These are phyloP conservation scores for Ganoderma sinense DNA, from an alignment of 1,284 basidiomycete species.

Conservation along the genomic window DNA sequence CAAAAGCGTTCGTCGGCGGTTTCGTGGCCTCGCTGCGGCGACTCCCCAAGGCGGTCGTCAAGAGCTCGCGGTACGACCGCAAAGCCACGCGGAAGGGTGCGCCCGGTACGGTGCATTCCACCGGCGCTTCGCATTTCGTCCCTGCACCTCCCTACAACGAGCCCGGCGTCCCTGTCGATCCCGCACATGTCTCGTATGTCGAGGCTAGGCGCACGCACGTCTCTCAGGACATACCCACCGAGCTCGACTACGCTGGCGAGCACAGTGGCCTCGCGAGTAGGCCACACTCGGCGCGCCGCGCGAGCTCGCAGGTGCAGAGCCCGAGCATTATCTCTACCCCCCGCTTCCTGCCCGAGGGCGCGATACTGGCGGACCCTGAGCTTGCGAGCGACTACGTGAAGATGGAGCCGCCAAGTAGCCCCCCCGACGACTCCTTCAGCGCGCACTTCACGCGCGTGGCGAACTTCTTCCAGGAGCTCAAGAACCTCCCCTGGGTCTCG, in stretches of 20 bases:
- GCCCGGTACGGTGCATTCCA: constrained; percentile 13
- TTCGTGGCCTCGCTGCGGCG: constrained; percentile 39
- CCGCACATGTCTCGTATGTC: constrained; percentile 35
- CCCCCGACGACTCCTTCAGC: constrained; percentile 38
- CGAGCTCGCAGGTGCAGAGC: constrained; percentile 9
- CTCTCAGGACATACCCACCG: constrained; percentile 22
- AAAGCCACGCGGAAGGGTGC: constrained; percentile 28
- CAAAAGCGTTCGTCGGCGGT: constrained; percentile 41
- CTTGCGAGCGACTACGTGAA: constrained; percentile 42
- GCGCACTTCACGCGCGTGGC: constrained; percentile 40
- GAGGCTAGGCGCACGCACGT: constrained; percentile 32
- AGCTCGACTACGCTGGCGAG: constrained; percentile 7
- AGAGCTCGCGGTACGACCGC: constrained; percentile 31
- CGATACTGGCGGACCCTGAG: constrained; percentile 32
- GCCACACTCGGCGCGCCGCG: constrained; percentile 16
- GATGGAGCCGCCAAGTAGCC: constrained; percentile 37
- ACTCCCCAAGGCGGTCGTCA: constrained; percentile 36
- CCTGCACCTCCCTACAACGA: constrained; percentile 35
- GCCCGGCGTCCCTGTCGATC: constrained; percentile 28
- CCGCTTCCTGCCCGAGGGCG: constrained; percentile 11
- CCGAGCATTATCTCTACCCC: constrained; percentile 25
- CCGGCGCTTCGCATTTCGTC: constrained; percentile 23
- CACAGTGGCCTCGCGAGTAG: constrained; percentile 4
- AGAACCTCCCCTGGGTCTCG: constrained; percentile 43
- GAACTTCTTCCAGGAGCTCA: constrained; percentile 41